phyloP scores from a whole-genome alignment of 768 basidiomycete genomes.

The Boletus tylopilopsis region DNA sequence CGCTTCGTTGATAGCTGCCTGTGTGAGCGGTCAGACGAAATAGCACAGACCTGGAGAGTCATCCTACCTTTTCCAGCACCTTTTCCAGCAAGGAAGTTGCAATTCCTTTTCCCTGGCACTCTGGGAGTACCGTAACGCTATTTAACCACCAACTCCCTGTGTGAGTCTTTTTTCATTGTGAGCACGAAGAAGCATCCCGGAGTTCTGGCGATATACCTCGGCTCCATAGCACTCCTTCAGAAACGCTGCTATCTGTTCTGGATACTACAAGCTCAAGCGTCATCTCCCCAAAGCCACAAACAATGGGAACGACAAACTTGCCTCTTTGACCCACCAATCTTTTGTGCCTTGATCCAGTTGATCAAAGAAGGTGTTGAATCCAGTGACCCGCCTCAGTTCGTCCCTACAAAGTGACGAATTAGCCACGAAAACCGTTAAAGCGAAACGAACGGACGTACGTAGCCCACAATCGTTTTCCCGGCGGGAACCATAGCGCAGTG shows the following conservation, averaged over 20 bases:
- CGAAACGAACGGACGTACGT: neutral
- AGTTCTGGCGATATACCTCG: neutral
- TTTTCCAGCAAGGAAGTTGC: neutral
- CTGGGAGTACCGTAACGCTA: neutral
- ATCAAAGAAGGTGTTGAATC: neutral
- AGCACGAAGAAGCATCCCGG: neutral
- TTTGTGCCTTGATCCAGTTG: neutral
- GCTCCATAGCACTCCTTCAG: neutral
- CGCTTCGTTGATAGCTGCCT: neutral
- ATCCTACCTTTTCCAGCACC: constrained; percentile 1
- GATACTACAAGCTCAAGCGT: neutral
- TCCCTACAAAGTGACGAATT: neutral
- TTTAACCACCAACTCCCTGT: constrained; percentile 4
- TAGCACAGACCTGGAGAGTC: no score
- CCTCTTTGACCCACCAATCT: constrained; percentile 6
- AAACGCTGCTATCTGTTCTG: neutral
- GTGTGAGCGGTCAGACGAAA: neutral
- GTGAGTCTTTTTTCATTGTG: neutral
- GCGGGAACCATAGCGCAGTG: constrained; percentile 3
- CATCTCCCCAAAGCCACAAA: neutral
- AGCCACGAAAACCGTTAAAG: no score
- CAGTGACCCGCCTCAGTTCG: neutral
- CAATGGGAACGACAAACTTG: neutral
- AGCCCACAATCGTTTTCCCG: neutral
- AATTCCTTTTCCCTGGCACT: constrained; percentile 3